phyloP scores from a whole-genome alignment of 148 eudicot species.

The Fagopyrum tataricum region DNA sequence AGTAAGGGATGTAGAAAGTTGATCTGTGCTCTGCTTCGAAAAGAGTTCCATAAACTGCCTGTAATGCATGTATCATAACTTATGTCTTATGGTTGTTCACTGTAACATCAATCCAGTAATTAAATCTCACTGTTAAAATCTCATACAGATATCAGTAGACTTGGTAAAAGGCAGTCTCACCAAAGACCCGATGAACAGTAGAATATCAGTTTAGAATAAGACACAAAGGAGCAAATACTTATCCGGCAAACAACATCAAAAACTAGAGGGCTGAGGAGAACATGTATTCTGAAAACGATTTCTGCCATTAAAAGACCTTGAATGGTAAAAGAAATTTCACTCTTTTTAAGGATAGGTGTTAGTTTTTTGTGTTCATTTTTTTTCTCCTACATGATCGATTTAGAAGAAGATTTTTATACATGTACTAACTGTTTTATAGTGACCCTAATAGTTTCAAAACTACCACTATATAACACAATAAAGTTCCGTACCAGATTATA shows the following conservation, averaged over 20 bases:
- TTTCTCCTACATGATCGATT: no score
- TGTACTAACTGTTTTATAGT: no score
- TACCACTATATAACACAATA: no score
- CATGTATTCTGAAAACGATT: no score
- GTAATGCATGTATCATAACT: constrained; percentile 6
- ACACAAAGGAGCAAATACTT: no score
- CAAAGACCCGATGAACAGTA: background rate
- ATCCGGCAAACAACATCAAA: background rate
- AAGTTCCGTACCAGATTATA: no score
- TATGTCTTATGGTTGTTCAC: background rate
- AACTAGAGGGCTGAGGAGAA: background rate
- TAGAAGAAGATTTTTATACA: no score
- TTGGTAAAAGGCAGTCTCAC: background rate
- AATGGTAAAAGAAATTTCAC: no score
- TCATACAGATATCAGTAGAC: background rate
- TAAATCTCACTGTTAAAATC: background rate
- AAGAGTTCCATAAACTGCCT: constrained; percentile 99
- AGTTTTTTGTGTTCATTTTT: no score
- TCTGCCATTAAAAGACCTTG: no score
- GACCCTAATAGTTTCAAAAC: no score
- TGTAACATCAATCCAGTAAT: background rate
- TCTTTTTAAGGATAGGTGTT: no score
- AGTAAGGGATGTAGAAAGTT: constrained; percentile 92
- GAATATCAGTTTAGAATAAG: background rate
- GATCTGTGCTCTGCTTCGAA: constrained; percentile 99